Evolutionary conservation across 116 monocot species (phyloP).

Genomic region (Zostera marina): DNA sequence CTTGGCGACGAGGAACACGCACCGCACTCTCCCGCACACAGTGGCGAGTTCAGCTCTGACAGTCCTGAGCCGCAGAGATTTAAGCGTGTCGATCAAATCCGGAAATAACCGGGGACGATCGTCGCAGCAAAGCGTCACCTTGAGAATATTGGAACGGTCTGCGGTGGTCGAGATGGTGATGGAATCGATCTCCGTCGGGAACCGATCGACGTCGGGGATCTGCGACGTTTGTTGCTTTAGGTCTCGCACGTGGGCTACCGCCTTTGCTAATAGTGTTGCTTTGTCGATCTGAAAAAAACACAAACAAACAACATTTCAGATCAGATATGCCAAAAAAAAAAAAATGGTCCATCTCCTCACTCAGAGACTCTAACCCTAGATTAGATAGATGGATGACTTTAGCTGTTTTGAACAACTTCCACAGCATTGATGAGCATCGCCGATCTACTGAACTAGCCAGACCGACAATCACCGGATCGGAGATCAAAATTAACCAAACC

Average conservation of each 20-base stretch:
- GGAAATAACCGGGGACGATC: constrained; percentile 46
- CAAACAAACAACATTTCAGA: no score
- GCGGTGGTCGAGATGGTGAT: constrained; percentile 37
- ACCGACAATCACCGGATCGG: no score
- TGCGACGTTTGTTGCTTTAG: constrained; percentile 45
- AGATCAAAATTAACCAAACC: no score
- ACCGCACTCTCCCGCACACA: constrained; percentile 36
- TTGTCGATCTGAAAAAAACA: constrained; percentile 27
- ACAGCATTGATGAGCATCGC: no score
- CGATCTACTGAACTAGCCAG: no score
- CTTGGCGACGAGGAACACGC: constrained; percentile 31
- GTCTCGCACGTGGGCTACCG: constrained; percentile 54
- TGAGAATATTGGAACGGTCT: constrained; percentile 12
- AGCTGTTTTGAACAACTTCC: no score
- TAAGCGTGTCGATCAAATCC: constrained; percentile 40
- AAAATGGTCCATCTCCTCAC: no score
- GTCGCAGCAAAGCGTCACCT: constrained; percentile 52
- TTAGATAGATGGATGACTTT: no score
- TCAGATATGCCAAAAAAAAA: no score
- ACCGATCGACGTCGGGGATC: constrained; percentile 19
- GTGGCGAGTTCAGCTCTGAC: constrained; percentile 55
- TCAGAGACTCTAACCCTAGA: no score
- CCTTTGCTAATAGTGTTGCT: constrained; percentile 65
- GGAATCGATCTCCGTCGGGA: constrained; percentile 52
- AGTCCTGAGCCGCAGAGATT: constrained; percentile 27